Evolutionary conservation across 768 basidiomycete species (phyloP).

Genomic region (Russula compacta): DNA sequence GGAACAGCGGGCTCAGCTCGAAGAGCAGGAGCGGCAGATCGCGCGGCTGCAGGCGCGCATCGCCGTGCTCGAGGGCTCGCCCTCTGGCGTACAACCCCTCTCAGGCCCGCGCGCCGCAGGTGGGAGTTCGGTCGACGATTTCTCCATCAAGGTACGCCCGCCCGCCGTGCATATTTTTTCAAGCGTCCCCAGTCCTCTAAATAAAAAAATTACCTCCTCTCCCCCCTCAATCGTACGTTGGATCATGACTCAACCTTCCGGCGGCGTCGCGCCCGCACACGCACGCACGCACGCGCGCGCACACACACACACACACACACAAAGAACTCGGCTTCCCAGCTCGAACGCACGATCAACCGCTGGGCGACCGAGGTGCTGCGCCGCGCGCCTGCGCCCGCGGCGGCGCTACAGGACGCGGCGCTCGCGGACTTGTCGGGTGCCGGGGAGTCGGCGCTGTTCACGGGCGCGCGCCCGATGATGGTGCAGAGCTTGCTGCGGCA

Average conservation of each 20-base stretch:
- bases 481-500: conserved; percentile 76
- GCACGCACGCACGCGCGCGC: no score
- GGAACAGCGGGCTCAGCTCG: conserved; percentile 65
- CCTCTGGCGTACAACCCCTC: conserved; percentile 27
- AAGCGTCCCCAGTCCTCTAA: no score
- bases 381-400: conserved; percentile 43
- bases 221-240: background rate
- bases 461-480: conserved; percentile 46
- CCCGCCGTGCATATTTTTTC: background rate
- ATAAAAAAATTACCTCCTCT: background rate
- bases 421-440: conserved; percentile 49
- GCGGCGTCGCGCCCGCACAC: background rate
- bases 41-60: conserved; percentile 65
- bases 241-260: no score
- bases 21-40: conserved; percentile 78
- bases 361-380: conserved; percentile 76
- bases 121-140: conserved; percentile 71
- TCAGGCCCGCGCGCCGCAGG: conserved; percentile 31
- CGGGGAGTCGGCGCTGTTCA: conserved; percentile 30
- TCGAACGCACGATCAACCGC: conserved; percentile 77
- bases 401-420: conserved; percentile 47
- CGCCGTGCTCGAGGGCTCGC: conserved; percentile 60
- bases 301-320: no score
- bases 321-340: conserved; percentile 56
- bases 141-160: conserved; percentile 73